Percentiles rank a stretch among this genome's conserved stretches.
Conservation (phyloP, 2,329 filamentous ascomycete species). For the Fusarium torulosum region DNA sequence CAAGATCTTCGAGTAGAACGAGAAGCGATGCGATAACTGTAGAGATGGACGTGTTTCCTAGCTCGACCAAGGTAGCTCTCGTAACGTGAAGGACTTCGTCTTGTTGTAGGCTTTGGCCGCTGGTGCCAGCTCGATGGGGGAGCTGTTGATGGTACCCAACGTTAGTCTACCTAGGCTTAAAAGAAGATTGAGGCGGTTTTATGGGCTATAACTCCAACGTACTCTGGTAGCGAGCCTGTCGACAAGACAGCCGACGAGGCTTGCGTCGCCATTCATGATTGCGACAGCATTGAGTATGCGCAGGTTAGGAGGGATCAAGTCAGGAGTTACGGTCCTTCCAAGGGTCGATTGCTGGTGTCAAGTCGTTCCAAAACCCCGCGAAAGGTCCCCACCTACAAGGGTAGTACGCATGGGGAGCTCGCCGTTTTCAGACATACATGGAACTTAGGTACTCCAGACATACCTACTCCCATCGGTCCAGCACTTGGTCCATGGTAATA, state of each 20-base stretch:
- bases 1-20: constrained; percentile 69
- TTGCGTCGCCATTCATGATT: constrained; percentile 69
- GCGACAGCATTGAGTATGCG: constrained; percentile 43
- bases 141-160: constrained; percentile 66
- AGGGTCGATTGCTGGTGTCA: constrained; percentile 30
- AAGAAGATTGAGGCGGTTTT: constrained; percentile 6
- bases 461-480: too few species aligned
- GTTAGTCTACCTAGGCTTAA: constrained; percentile 23
- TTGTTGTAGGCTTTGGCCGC: constrained; percentile 67
- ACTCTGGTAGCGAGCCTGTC: constrained; percentile 73
- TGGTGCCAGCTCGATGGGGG: constrained; percentile 72
- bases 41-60: constrained; percentile 67
- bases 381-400: constrained; percentile 40
- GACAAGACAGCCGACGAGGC: constrained; percentile 71
- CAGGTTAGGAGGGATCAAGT: constrained; percentile 32
- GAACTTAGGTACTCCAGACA: background rate
- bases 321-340: constrained; percentile 6
- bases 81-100: constrained; percentile 73
- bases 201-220: constrained; percentile 42
- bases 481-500: background rate
- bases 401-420: constrained; percentile 25
- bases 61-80: constrained; percentile 70
- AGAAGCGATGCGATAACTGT: constrained; percentile 69
- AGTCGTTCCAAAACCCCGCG: constrained; percentile 41
- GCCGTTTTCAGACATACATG: constrained; percentile 26